Base-by-base conservation (phyloP, 2,329 filamentous ascomycete genomes). In the Cladosporium velox region DNA sequence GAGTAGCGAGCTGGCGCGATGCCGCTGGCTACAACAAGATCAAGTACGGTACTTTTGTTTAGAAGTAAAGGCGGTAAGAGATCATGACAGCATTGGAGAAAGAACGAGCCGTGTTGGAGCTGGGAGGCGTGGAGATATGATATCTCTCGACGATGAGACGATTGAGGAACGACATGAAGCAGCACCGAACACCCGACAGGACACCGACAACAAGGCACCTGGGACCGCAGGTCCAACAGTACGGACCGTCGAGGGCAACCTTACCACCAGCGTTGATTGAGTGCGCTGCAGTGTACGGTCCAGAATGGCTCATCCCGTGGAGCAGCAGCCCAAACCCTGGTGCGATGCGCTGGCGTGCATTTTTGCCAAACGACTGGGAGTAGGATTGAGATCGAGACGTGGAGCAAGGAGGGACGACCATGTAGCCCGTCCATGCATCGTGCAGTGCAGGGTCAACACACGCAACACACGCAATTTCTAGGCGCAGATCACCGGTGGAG, bases 281-380 rank as follows among this genome's bases (percentile, higher is more conserved):
- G 32, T 44, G 60, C 49, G 49, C 60, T 64, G 60, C 54, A 65
- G 52, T 57, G 54, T 49, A 70, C 64, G 68, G 68, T 67, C 47
- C 68, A 67, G 69, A 71, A 70, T 70, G 68, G 68, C 70, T 71
- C 51, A 57, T 70, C 70, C 68, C 69, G 71, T 70, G 67, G 61
- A 64, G 61, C 61, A 64, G 34, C 34, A 72, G 70, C 69, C 72
- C 78, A 79, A 80, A 77, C 79, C 80, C 80, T 80, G 81, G 79
- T 59, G 76, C 91, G 91, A 93, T 96, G 92, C 90, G 92, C 85
- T 96, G 92, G 92, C 92, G 89, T 89, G 83, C 84, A 85, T 90
- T 85, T 85, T 88, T 86, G 86, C 91, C 91, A 94, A 89, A 93
- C 88, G 85, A 88, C 66, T 67, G 47, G 58, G 54, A 60, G 49